Evolutionary conservation across 345 rosid genomes (phyloP), one percentile per base, ranked within the genome.

Genomic region (Stellera chamaejasme): DNA sequence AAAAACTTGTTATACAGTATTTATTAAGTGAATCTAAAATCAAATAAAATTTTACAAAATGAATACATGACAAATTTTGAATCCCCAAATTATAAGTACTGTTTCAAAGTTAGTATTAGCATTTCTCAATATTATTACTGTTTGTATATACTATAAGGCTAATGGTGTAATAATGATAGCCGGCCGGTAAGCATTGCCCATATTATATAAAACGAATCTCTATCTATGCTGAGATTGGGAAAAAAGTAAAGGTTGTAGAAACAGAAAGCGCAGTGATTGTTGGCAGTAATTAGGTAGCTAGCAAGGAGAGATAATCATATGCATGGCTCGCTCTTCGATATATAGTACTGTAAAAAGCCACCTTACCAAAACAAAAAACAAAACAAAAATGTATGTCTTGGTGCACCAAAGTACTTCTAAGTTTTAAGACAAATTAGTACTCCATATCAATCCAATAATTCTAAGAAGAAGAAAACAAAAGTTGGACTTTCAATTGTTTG

Each of bases 291-390:
- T 66, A 59, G 72, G 56, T 52, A 3, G 60, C 52, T 32, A 63
- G 52, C 23, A 19, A 19, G 23, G 23, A 19, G 23, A 19, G 23
- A 19, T n/a, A n/a, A n/a, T 19, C 23, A 19, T 19, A 19, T 19
- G 23, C 23, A 9, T 54, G 79, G 74, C 74, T 78, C 83, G 56
- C 49, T 42, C 56, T 55, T 70, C 78, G 48, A 75, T 39, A 75
- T 39, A 61, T 52, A 23, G 45, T 46, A 52, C 23, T 19, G 23
- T 19, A 55, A 73, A 69, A 63, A 63, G 39, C 39, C 0, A 32
- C 54, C 44, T 19, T 19, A 19, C 23, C 23, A 0, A 19, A 19
- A 19, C n/a, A n/a, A n/a, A n/a, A n/a, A n/a, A n/a, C n/a, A 62
- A 39, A 62, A 44, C 48, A 48, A 25, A 48, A 14, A 28, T 12